Percentiles rank a stretch among this genome's conserved stretches.
Evolutionary conservation across 2,329 filamentous ascomycete genomes (phyloP).

Genomic region (Monosporascus sp.): DNA sequence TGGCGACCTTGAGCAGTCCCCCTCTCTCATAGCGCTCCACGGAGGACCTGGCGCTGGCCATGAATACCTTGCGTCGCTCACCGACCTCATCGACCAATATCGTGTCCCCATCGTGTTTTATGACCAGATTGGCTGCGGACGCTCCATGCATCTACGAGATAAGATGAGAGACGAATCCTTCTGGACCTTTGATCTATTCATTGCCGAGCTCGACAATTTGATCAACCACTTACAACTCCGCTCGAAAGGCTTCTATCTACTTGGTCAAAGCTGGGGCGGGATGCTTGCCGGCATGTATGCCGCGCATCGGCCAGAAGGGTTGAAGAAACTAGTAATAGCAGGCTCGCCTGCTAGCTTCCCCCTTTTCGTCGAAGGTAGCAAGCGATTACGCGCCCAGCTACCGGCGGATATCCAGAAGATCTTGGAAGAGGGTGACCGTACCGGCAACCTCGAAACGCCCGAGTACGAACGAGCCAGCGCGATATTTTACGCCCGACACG

Average conservation of each 20-base stretch:
- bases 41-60: conserved; percentile 2
- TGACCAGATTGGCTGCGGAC: conserved; percentile 45
- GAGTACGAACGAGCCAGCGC: conserved; percentile 10
- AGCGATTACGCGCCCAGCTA: conserved; percentile 9
- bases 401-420: conserved; percentile 12
- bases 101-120: conserved; percentile 33
- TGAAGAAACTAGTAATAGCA: conserved; percentile 11
- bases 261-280: conserved; percentile 1
- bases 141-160: conserved; percentile 39
- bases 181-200: conserved; percentile 10
- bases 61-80: conserved; percentile 1
- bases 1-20: conserved; percentile 20
- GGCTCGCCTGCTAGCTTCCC: conserved; percentile 14
- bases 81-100: not conserved
- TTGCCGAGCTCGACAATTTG: conserved; percentile 10
- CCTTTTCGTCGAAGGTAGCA: conserved; percentile 8
- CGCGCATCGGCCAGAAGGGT: conserved; percentile 1
- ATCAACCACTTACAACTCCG: conserved; percentile 4
- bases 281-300: conserved; percentile 8
- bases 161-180: conserved; percentile 27
- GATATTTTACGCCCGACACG: conserved; percentile 8
- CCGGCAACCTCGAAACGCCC: conserved; percentile 12
- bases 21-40: conserved; percentile 26
- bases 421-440: conserved; percentile 12
- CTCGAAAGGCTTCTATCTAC: conserved; percentile 1